Evolutionary conservation across 139 green algal genomes (phyloP), one percentile per base, ranked within the genome.

Genomic region (Protoeuglena noctilucae): DNA sequence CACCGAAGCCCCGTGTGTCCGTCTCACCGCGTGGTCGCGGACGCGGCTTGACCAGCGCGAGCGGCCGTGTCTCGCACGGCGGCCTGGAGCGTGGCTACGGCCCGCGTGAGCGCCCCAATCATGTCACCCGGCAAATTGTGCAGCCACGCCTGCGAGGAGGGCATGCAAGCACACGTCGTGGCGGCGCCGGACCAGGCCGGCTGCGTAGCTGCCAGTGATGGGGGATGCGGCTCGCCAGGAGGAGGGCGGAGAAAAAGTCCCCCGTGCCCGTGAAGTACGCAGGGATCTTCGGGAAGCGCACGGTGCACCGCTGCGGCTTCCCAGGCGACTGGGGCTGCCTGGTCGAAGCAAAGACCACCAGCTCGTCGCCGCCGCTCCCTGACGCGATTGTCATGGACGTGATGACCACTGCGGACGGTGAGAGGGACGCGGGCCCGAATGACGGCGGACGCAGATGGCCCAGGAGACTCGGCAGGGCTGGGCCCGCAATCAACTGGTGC

Each of bases 221-320:
- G n/a, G n/a, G n/a, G n/a, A n/a, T n/a, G 9, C 9, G n/a, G 21
- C 49, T 22, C 49, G 49, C 49, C n/a, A 55, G 49, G 5, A 55
- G 49, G 21, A 55, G 24, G 5, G 49, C 49, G 49, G 49, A n/a
- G 23, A 29, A 22, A 5, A 55, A 23, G 49, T 55, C 49, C 4
- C 49, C 49, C 16, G 21, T 55, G 24, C 49, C 49, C 49, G 49
- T 55, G 49, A 55, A 55, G 49, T 55, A 29, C 5, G 21, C 22
- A 6, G 21, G 24, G 23, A 55, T 16, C 21, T 34, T 30, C 29
- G 49, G 49, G 21, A 55, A 6, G 5, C 5, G 7, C 6, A 34
- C 24, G 23, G 4, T 30, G 49, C 29, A 30, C 21, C 49, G 28
- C 23, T 28, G 29, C 24, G 22, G 49, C 21, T 6, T 5, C 21